Evolutionary conservation across 2,329 filamentous ascomycete genomes (phyloP).

Genomic region (Ascochyta fabae): DNA sequence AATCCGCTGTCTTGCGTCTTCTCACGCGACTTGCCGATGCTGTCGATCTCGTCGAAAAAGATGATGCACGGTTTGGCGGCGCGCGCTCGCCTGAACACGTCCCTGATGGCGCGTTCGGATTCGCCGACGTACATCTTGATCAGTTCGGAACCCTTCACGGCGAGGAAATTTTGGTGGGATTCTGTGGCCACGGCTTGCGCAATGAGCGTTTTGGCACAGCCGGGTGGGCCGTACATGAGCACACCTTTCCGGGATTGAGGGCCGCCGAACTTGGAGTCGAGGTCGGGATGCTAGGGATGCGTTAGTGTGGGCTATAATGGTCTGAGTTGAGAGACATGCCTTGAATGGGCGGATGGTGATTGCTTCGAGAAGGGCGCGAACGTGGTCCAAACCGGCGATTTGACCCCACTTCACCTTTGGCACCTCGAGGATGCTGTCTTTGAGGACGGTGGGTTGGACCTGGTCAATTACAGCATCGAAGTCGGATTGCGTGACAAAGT

Average conservation of each 20-base stretch:
- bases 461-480: slow-evolving; percentile 69
- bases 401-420: slow-evolving; percentile 86
- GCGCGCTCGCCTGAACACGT: slow-evolving; percentile 83
- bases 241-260: slow-evolving; percentile 73
- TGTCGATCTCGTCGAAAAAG: slow-evolving; percentile 96
- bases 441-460: slow-evolving; percentile 84
- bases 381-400: slow-evolving; percentile 81
- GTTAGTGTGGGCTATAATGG: slow-evolving; percentile 5
- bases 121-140: slow-evolving; percentile 98
- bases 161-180: slow-evolving; percentile 89
- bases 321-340: slow-evolving; percentile 41
- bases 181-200: slow-evolving; percentile 92
- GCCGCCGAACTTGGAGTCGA: slow-evolving; percentile 44
- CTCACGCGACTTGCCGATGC: slow-evolving; percentile 71
- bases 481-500: slow-evolving; percentile 55
- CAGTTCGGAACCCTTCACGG: slow-evolving; percentile 90
- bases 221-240: slow-evolving; percentile 88
- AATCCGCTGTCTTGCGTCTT: slow-evolving; percentile 62
- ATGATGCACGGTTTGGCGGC: slow-evolving; percentile 90
- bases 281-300: slow-evolving; percentile 40
- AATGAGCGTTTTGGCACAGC: slow-evolving; percentile 92
- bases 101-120: slow-evolving; percentile 83
- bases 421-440: slow-evolving; percentile 86
- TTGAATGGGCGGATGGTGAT: slow-evolving; percentile 66
- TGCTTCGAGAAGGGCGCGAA: slow-evolving; percentile 68